These are phyloP conservation scores for Galeopsis tetrahit DNA, from an alignment of 257 asterid genomes.

Conservation along the genomic window DNA sequence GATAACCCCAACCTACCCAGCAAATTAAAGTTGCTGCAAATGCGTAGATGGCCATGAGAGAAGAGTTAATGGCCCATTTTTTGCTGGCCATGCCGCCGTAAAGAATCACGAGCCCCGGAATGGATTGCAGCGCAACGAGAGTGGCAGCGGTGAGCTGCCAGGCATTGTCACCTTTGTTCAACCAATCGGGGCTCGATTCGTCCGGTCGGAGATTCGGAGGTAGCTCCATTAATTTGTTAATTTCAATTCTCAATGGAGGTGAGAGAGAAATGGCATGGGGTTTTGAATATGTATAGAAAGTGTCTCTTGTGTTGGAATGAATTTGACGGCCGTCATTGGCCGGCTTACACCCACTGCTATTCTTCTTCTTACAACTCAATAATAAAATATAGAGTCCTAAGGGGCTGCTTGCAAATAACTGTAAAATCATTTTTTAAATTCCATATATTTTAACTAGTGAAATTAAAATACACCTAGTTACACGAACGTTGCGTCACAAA, in stretches of 20 bases:
- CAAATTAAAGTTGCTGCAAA: constrained; percentile 54
- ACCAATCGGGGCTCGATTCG: constrained; percentile 55
- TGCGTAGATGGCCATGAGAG: constrained; percentile 61
- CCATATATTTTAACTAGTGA: no score
- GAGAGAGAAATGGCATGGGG: constrained; percentile 14
- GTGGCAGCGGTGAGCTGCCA: constrained; percentile 71
- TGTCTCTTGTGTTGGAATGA: constrained; percentile 18
- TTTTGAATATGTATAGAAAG: not conserved
- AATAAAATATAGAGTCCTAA: no score
- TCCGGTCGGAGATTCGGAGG: constrained; percentile 45
- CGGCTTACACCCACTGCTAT: constrained; percentile 15
- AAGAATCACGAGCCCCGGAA: constrained; percentile 59
- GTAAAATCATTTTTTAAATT: no score
- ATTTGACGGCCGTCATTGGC: constrained; percentile 31
- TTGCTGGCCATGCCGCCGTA: constrained; percentile 56
- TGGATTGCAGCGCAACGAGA: constrained; percentile 57
- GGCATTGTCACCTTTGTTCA: constrained; percentile 69
- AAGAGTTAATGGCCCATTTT: constrained; percentile 64
- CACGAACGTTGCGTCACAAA: no score
- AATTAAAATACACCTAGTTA: no score
- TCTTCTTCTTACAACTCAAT: no score
- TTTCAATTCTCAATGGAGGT: no score
- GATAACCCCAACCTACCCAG: constrained; percentile 66
- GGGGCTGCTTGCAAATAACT: no score
- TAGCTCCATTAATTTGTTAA: constrained; percentile 14